Conservation (phyloP, 2,329 filamentous ascomycete species). For the Nemania abortiva region DNA sequence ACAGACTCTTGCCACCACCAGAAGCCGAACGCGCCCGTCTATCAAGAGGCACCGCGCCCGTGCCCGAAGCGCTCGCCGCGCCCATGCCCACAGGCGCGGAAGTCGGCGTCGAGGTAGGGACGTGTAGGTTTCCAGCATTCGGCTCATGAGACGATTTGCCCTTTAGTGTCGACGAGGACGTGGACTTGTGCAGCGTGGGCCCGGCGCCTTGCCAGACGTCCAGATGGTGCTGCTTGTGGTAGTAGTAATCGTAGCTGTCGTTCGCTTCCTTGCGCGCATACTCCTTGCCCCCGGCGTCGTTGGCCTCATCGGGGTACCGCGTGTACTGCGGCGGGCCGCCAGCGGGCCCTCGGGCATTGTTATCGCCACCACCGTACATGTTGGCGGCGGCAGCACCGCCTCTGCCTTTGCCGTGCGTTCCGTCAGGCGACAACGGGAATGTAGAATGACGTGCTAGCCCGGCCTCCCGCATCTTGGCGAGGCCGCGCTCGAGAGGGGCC, state of each 20-base stretch:
- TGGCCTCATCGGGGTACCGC: slow-evolving; percentile 20
- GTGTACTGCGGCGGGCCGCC: slow-evolving; percentile 32
- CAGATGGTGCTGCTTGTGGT: slow-evolving; percentile 23
- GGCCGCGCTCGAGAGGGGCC: slow-evolving; percentile 61
- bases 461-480: slow-evolving; percentile 58
- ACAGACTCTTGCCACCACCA: slow-evolving; percentile 39
- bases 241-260: slow-evolving; percentile 9
- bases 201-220: slow-evolving; percentile 16
- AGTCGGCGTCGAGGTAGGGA: slow-evolving; percentile 26
- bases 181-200: slow-evolving; percentile 24
- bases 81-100: slow-evolving; percentile 8
- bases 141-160: slow-evolving; percentile 29
- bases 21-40: slow-evolving; percentile 39
- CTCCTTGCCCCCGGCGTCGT: slow-evolving; percentile 13
- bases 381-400: background rate
- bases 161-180: slow-evolving; percentile 30
- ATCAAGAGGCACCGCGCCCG: slow-evolving; percentile 29
- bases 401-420: slow-evolving; percentile 14
- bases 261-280: slow-evolving; percentile 22
- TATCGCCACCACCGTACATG: too few species aligned
- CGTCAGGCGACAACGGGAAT: background rate
- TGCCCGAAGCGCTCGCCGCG: background rate
- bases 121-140: slow-evolving; percentile 23
- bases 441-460: slow-evolving; percentile 3
- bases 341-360: slow-evolving; percentile 13